Evolutionary conservation across 23 red algal species (phyloP).

Genomic region (Gracilaria domingensis): DNA sequence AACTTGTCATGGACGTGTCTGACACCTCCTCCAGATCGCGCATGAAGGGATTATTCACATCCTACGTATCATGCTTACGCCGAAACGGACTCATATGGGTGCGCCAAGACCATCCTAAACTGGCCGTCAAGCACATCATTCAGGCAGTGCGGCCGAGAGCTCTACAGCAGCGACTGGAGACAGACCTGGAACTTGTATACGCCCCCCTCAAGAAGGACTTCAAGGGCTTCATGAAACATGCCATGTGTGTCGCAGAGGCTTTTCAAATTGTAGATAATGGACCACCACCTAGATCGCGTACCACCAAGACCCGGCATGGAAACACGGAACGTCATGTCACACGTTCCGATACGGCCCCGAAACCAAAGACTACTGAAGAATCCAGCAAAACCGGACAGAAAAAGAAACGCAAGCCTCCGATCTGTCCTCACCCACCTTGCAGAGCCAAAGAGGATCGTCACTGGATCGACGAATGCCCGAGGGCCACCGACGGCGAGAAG

Average conservation of each 20-base stretch:
- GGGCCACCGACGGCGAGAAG: conserved; percentile 7
- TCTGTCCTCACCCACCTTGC: conserved; percentile 11
- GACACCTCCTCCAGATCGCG: conserved; percentile 1
- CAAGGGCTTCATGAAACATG: conserved; percentile 39
- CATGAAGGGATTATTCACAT: conserved; percentile 22
- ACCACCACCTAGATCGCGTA: too few relatives aligned
- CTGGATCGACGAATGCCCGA: conserved; percentile 8
- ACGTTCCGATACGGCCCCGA: neutral
- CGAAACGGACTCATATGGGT: conserved; percentile 20
- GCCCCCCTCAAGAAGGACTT: neutral
- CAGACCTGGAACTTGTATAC: conserved; percentile 22
- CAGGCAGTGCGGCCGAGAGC: too few relatives aligned
- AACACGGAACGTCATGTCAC: neutral
- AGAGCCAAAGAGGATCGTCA: neutral
- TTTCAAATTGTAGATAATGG: conserved; percentile 35
- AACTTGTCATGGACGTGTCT: neutral
- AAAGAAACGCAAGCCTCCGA: neutral
- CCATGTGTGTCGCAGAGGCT: conserved; percentile 10
- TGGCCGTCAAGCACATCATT: conserved; percentile 30
- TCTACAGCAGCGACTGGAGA: conserved; percentile 8
- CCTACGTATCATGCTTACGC: conserved; percentile 3
- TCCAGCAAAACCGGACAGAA: neutral
- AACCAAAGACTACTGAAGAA: neutral
- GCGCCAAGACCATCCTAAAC: neutral
- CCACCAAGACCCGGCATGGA: neutral